Evolutionary conservation across 1,139 yeast species (phyloP).

Genomic region (Protomyces macrosporus): DNA sequence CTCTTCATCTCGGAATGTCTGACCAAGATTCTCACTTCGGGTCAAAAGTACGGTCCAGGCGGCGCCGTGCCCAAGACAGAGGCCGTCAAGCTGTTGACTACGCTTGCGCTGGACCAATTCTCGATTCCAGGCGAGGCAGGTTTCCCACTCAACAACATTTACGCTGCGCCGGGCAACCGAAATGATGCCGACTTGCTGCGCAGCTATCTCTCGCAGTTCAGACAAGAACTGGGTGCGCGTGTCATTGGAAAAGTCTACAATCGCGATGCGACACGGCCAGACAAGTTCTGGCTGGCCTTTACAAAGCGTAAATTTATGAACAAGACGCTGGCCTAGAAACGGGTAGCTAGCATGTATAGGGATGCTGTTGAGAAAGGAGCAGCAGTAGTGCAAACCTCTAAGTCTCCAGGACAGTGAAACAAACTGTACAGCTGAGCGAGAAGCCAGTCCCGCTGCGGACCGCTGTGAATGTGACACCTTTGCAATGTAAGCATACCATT

Average conservation of each 20-base stretch:
- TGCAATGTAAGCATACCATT: neutral
- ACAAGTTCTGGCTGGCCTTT: conserved; percentile 87
- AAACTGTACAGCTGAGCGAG: neutral
- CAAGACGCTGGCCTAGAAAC: neutral
- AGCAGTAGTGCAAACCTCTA: neutral
- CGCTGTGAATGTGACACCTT: neutral
- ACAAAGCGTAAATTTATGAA: conserved; percentile 87
- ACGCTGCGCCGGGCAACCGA: conserved; percentile 68
- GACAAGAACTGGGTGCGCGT: conserved; percentile 87
- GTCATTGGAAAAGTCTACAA: conserved; percentile 65
- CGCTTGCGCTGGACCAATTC: conserved; percentile 80
- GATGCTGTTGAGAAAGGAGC: neutral
- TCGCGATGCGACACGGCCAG: conserved; percentile 44
- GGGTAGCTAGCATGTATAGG: too few species aligned
- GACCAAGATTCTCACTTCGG: conserved; percentile 45
- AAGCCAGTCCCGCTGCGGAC: neutral
- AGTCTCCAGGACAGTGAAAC: neutral
- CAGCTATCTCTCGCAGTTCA: conserved; percentile 77
- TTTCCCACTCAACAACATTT: conserved; percentile 82
- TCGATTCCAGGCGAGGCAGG: conserved; percentile 93
- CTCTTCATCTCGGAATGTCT: conserved; percentile 82
- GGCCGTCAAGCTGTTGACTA: conserved; percentile 68
- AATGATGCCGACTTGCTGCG: conserved; percentile 71
- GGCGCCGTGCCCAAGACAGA: conserved; percentile 47
- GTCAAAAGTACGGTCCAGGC: conserved; percentile 32